phyloP scores from a whole-genome alignment of 2,329 filamentous ascomycete species.

The Sarocladiaceae sp. region DNA sequence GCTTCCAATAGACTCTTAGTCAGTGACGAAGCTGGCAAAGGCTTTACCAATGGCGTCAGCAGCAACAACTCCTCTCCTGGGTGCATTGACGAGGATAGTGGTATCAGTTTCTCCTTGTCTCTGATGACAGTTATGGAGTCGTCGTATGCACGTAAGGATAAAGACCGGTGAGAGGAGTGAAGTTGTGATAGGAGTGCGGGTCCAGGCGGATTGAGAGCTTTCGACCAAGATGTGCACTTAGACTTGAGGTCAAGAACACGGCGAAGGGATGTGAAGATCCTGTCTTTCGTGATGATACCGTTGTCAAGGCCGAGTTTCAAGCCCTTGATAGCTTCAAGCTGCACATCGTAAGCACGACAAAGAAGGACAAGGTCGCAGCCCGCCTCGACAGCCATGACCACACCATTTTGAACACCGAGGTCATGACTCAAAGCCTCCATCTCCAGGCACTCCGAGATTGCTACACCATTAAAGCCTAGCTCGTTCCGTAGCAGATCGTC shows the following conservation, averaged over 20 bases:
- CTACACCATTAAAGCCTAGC: slow-evolving; percentile 84
- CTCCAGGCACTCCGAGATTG: slow-evolving; percentile 91
- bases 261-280: slow-evolving; percentile 75
- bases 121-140: slow-evolving; percentile 89
- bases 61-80: slow-evolving; percentile 85
- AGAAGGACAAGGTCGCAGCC: slow-evolving; percentile 90
- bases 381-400: slow-evolving; percentile 95
- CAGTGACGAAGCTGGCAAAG: slow-evolving; percentile 82
- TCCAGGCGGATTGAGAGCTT: slow-evolving; percentile 83
- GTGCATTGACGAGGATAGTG: slow-evolving; percentile 75
- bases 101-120: slow-evolving; percentile 81
- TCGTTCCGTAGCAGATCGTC: slow-evolving; percentile 86
- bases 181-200: slow-evolving; percentile 72
- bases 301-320: slow-evolving; percentile 87
- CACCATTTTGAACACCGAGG: slow-evolving; percentile 93
- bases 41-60: slow-evolving; percentile 85
- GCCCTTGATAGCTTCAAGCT: slow-evolving; percentile 87
- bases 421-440: slow-evolving; percentile 96
- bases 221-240: slow-evolving; percentile 84
- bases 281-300: slow-evolving; percentile 75
- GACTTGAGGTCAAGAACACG: slow-evolving; percentile 78
- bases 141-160: slow-evolving; percentile 86
- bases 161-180: slow-evolving; percentile 73
- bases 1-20: slow-evolving; percentile 65
- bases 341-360: slow-evolving; percentile 81